Conservation (phyloP, 306 rosid genomes). For the Mucuna pruriens region DNA sequence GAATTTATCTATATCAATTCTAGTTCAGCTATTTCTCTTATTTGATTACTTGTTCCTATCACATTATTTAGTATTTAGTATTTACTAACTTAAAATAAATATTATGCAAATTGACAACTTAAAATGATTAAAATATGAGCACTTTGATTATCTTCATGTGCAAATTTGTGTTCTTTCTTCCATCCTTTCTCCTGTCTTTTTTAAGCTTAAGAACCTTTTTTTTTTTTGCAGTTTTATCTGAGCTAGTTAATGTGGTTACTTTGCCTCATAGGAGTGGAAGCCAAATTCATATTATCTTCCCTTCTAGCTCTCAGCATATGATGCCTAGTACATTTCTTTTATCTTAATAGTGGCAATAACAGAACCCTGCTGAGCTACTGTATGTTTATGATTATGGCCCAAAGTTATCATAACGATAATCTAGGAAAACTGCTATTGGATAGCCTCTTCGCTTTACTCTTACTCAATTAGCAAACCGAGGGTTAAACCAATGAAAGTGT, state of each 20-base stretch:
- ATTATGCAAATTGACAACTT: neutral
- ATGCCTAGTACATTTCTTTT: neutral
- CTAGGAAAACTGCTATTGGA: neutral
- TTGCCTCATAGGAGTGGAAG: neutral
- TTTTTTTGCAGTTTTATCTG: too few relatives aligned
- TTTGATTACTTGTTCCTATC: too few relatives aligned
- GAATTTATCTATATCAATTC: too few relatives aligned
- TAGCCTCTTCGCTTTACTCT: too few relatives aligned
- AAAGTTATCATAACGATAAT: neutral
- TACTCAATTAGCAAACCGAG: neutral
- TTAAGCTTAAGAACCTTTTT: neutral
- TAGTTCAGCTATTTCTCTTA: too few relatives aligned
- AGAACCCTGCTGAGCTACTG: neutral
- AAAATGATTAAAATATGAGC: neutral
- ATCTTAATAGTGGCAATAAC: neutral
- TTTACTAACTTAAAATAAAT: neutral
- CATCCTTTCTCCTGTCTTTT: neutral
- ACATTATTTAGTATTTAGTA: too few relatives aligned
- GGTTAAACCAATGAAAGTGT: neutral
- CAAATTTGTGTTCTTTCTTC: neutral
- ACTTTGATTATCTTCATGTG: slow-evolving; percentile 17
- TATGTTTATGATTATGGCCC: neutral
- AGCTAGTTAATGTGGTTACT: neutral
- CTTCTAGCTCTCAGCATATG: neutral
- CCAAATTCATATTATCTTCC: neutral